Evolutionary conservation across 2,329 filamentous ascomycete genomes (phyloP).

Genomic region (Trichoderma atrobrunneum): DNA sequence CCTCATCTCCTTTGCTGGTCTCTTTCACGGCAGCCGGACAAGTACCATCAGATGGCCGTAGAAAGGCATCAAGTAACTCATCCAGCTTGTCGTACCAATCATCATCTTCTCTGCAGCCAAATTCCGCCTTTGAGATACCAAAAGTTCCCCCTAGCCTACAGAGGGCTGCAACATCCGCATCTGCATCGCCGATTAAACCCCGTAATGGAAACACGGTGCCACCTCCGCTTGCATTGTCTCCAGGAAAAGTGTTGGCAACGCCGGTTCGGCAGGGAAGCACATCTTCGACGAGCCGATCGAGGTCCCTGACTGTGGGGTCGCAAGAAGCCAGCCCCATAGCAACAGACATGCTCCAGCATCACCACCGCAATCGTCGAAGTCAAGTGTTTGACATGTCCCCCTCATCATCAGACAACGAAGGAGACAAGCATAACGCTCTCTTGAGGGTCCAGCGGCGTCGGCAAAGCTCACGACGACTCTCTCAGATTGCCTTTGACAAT

Average conservation of each 20-base stretch:
- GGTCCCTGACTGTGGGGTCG: conserved; percentile 90
- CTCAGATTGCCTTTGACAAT: conserved; percentile 82
- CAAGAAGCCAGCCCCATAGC: conserved; percentile 80
- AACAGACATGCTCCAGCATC: conserved; percentile 61
- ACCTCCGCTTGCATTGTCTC: conserved; percentile 54
- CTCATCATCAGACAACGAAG: conserved; percentile 96
- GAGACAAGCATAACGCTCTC: conserved; percentile 84
- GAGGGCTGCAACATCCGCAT: conserved; percentile 56
- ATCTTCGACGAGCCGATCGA: conserved; percentile 65
- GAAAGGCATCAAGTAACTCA: conserved; percentile 89
- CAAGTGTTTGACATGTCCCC: conserved; percentile 96
- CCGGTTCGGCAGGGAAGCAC: conserved; percentile 57
- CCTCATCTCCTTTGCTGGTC: conserved; percentile 76
- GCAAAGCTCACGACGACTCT: conserved; percentile 93
- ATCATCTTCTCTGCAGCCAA: conserved; percentile 61
- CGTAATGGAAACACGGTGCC: conserved; percentile 44
- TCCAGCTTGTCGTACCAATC: conserved; percentile 81
- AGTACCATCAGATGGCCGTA: conserved; percentile 68
- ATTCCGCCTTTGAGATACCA: conserved; percentile 66
- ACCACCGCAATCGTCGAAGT: conserved; percentile 86
- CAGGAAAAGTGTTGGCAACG: conserved; percentile 60
- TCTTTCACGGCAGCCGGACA: conserved; percentile 82
- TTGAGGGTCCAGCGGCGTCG: conserved; percentile 88
- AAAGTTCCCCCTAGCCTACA: conserved; percentile 59
- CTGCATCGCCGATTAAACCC: conserved; percentile 56